Base-by-base conservation (phyloP, 2,329 filamentous ascomycete species). In the Fusarium brevicatenulatum region DNA sequence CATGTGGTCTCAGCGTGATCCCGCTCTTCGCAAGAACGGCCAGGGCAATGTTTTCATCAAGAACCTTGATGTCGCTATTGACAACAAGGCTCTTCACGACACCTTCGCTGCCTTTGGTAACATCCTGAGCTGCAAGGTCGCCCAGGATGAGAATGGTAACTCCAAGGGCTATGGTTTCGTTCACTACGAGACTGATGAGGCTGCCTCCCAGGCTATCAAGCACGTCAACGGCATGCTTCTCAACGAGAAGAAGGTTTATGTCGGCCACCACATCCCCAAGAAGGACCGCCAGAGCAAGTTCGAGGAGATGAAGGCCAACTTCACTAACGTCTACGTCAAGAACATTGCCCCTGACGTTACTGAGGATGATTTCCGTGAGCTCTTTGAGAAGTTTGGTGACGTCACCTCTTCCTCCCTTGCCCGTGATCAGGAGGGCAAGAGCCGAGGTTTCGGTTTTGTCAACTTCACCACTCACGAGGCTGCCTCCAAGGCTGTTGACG, bases 221-320 rank as follows among this genome's bases (percentile, higher is more conserved):
- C 95, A 97, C 81, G 96, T 99, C 82, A 99, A 99, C 84, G 96
- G 96, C 83, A 99, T 99, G 96, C 88, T 99, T 83, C 86, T 99
- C 82, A 99, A 99, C 87, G 96, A 99, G 91, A 99, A 99, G 92
- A 99, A 99, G 91, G 96, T 99, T 75, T 99, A 97, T 79, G 96
- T 99, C 78, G 96, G 96, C 75, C 95, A 98, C 86, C 96, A 99
- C 87, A 98, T 99, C 80, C 95, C 96, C 83, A 98, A 98, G 93
- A 98, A 98, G 90, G 96, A 99, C 82, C 95, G 96, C 80, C 96
- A 98, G 90, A 97, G 94, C 94, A 99, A 99, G 88, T 98, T 98
- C 79, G 96, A 99, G 88, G 96, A 99, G 90, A 99, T 99, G 95
- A 99, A 99, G 92, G 96, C 96, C 85, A 99, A 99, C 90, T 99